Conservation (phyloP, 1,284 basidiomycete genomes). For the Trametes polyzona region DNA sequence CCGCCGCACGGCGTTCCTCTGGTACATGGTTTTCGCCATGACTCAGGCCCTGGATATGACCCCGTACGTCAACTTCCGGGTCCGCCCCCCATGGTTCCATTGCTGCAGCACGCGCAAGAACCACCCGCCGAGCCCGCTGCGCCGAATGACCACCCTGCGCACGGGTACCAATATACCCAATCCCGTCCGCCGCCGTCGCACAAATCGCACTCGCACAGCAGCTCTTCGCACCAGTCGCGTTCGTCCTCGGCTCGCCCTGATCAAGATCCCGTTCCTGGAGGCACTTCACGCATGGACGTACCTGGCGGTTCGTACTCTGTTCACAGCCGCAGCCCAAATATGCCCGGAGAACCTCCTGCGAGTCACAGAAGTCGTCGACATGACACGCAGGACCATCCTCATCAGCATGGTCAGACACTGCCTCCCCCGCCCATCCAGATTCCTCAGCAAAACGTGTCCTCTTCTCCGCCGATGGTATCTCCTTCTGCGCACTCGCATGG, state of each 20-base stretch:
- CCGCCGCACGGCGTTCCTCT: slow-evolving; percentile 44
- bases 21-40: slow-evolving; percentile 38
- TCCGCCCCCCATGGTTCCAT: slow-evolving; percentile 47
- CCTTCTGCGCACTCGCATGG: slow-evolving; percentile 30
- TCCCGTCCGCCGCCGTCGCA: slow-evolving; percentile 39
- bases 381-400: slow-evolving; percentile 26
- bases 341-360: slow-evolving; percentile 26
- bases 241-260: slow-evolving; percentile 33
- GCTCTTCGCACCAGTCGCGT: slow-evolving; percentile 42
- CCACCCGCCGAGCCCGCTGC: slow-evolving; percentile 44
- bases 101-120: slow-evolving; percentile 29
- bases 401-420: slow-evolving; percentile 26
- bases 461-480: slow-evolving; percentile 27
- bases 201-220: slow-evolving; percentile 46
- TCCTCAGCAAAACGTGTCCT: slow-evolving; percentile 27
- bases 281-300: slow-evolving; percentile 29
- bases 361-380: slow-evolving; percentile 29
- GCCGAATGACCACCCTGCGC: slow-evolving; percentile 35
- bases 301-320: slow-evolving; percentile 29
- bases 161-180: slow-evolving; percentile 45
- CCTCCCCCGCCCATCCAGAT: slow-evolving; percentile 32
- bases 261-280: slow-evolving; percentile 27
- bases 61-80: slow-evolving; percentile 51
- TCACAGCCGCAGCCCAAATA: slow-evolving; percentile 33
- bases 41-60: slow-evolving; percentile 45